A percentile compares a stretch with the other conserved stretches of the same genome.
These are phyloP conservation scores for Blastocystis sp. DNA, from an alignment of 352 stramenopile species.

Conservation along the genomic window DNA sequence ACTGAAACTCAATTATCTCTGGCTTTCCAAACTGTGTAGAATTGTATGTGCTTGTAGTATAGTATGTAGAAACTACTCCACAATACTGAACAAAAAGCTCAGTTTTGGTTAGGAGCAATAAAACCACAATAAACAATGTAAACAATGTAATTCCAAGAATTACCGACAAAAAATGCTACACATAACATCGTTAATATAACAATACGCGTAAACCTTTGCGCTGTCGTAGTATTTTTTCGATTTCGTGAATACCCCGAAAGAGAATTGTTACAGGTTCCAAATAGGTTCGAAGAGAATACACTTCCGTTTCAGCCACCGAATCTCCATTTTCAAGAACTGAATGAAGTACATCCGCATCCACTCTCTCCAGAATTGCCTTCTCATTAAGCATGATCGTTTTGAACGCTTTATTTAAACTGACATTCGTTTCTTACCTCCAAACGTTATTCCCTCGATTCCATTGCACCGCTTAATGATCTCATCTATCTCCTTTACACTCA, in stretches of 20 bases:
- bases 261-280: constrained; percentile 5
- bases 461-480: background rate
- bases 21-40: background rate
- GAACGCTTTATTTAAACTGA: background rate
- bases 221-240: background rate
- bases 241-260: constrained; percentile 9
- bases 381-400: background rate
- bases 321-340: background rate
- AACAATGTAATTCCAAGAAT: background rate
- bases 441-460: background rate
- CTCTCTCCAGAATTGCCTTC: constrained; percentile 1
- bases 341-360: background rate
- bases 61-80: background rate
- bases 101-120: background rate
- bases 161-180: background rate
- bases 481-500: background rate
- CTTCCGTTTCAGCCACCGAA: background rate
- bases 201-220: background rate
- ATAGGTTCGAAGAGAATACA: background rate
- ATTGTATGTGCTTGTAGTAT: background rate
- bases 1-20: background rate
- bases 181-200: background rate
- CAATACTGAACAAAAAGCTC: constrained; percentile 32
- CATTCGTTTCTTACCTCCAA: background rate
- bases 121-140: background rate